Percentiles rank a stretch among this genome's conserved stretches.
Evolutionary conservation across 2,329 filamentous ascomycete genomes (phyloP).

Genomic region (Nakataea oryzae): DNA sequence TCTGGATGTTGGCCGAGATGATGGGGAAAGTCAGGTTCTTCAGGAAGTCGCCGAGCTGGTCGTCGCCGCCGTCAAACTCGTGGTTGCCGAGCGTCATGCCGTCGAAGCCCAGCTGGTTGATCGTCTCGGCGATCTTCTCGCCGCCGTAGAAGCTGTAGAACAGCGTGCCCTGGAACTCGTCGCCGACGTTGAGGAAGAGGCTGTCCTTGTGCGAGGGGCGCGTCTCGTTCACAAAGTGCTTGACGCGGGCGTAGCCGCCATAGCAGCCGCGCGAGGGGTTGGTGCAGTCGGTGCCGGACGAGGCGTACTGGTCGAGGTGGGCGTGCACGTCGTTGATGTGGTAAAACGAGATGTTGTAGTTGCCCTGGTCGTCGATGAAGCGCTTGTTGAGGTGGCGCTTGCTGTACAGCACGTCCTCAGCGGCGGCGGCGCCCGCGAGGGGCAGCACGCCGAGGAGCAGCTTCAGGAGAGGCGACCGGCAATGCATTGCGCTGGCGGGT

Average conservation of each 20-base stretch:
- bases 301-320: conserved; percentile 52
- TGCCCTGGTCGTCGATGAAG: conserved; percentile 33
- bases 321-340: conserved; percentile 62
- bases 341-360: conserved; percentile 53
- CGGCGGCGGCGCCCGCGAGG: conserved; percentile 36
- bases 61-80: conserved; percentile 56
- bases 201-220: conserved; percentile 48
- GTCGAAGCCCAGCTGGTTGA: conserved; percentile 56
- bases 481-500: background rate
- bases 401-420: conserved; percentile 38
- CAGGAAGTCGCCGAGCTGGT: conserved; percentile 50
- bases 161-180: conserved; percentile 59
- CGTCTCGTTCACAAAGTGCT: conserved; percentile 46
- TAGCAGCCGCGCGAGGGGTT: conserved; percentile 46
- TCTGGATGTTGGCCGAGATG: conserved; percentile 52
- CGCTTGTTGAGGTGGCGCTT: conserved; percentile 34
- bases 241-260: conserved; percentile 55
- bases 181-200: conserved; percentile 55
- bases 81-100: conserved; percentile 60
- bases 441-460: background rate
- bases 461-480: background rate
- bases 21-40: conserved; percentile 55
- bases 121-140: conserved; percentile 56
- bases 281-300: conserved; percentile 51
- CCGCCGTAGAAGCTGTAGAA: conserved; percentile 58